Evolutionary conservation across 2,329 filamentous ascomycete species (phyloP), one percentile per base, ranked within the genome.

Genomic region (Pseudohalonectria lignicola): DNA sequence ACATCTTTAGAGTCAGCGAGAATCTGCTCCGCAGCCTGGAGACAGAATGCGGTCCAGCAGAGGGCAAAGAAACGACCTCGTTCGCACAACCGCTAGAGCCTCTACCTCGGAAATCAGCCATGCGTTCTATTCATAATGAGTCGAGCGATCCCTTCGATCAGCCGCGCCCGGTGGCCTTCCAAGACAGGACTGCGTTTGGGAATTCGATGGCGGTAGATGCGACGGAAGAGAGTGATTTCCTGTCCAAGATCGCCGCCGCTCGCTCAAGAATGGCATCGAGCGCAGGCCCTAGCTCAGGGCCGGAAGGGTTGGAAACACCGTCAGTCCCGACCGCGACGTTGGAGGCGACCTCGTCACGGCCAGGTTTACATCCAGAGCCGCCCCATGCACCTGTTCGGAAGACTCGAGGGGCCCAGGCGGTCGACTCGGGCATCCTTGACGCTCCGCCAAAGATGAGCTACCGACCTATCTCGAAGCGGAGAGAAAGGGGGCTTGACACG

Each of bases 1-100:
- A 93, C 51, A 83, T 95, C 44, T 98, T 94, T 63, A 86, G 79
- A 54, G 63, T 82, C 49, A 86, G 73, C 43, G 71, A 76, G 16
- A 43, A 54, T 7, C 54, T 77, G 26, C 46, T 69, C 25, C 66
- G 67, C 29, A 62, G 61, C 36, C 66, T 76, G 39, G 65, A 68
- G 36, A 52, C 51, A 10, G 61, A 63, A 4, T 42, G 43, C 37
- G 47, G 54, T 53, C 42, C 51, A 42, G 32, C 53, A 25, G 62
- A 65, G 36, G 53, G 54, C 30, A 63, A 57, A 44, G 62, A 65
- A 31, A 57, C 49, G n/a, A n/a, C n/a, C 31, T 46, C 48, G 17
- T 35, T 52, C 13, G 41, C 54, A 4, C 60, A 58, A 15, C 49
- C 55, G 9, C 46, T 58, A 19, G 68, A 73, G 19, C 53, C 58